A percentile compares a stretch with the other conserved stretches of the same genome.
These are phyloP conservation scores for Theobroma grandiflorum DNA, from an alignment of 441 rosid species.

Conservation along the genomic window DNA sequence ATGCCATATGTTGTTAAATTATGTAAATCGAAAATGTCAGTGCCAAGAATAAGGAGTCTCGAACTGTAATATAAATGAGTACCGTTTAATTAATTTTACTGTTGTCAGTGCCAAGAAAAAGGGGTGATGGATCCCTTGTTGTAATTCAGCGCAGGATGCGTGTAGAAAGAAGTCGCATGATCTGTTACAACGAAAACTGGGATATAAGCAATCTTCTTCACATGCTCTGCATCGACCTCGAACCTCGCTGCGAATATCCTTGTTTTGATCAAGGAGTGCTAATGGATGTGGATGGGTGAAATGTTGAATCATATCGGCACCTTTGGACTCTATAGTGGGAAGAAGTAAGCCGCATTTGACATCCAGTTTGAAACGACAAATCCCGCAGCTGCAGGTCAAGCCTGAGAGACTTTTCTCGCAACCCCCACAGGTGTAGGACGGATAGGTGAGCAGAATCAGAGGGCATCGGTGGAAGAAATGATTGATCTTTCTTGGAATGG, in stretches of 20 bases:
- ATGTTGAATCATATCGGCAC: background rate
- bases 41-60: background rate
- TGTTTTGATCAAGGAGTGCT: background rate
- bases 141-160: slow-evolving; percentile 27
- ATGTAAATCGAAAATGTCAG: no score
- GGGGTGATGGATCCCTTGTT: slow-evolving; percentile 19
- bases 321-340: background rate
- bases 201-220: background rate
- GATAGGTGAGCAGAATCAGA: background rate
- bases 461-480: slow-evolving; percentile 24
- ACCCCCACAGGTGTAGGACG: background rate
- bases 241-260: background rate
- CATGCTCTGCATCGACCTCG: slow-evolving; percentile 16
- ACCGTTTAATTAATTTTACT: no score
- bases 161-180: slow-evolving; percentile 31
- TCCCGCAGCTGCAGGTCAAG: background rate
- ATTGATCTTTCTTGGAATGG: background rate
- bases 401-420: background rate
- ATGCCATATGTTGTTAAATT: background rate
- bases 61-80: no score
- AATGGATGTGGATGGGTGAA: slow-evolving; percentile 16
- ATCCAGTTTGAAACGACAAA: background rate
- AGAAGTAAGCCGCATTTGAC: slow-evolving; percentile 17
- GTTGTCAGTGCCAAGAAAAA: slow-evolving; percentile 21
- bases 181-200: slow-evolving; percentile 1